A percentile compares a stretch with the other conserved stretches of the same genome.
These are phyloP conservation scores for Mycogone perniciosa DNA, from an alignment of 2,329 filamentous ascomycete species.

Conservation along the genomic window DNA sequence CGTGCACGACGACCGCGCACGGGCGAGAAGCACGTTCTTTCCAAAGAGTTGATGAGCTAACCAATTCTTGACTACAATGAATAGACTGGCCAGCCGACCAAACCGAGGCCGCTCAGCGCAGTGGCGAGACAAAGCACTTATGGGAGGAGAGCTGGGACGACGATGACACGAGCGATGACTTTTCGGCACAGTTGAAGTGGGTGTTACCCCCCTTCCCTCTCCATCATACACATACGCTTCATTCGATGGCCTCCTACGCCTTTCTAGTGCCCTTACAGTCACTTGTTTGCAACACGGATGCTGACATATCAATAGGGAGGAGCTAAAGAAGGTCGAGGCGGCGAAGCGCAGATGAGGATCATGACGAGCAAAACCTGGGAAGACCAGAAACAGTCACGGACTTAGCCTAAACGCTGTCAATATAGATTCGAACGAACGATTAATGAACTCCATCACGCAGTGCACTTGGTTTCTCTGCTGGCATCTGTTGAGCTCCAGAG, in stretches of 20 bases:
- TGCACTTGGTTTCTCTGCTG: neutral
- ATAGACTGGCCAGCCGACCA: conserved; percentile 91
- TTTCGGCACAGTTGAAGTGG: conserved; percentile 88
- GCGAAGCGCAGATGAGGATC: conserved; percentile 53
- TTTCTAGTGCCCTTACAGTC: no score
- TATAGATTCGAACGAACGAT: conserved; percentile 1
- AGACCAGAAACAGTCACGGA: conserved; percentile 17
- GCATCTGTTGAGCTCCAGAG: neutral
- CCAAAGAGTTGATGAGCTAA: neutral
- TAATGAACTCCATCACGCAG: conserved; percentile 9
- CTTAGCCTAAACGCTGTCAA: neutral
- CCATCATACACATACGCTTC: neutral
- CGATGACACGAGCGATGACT: conserved; percentile 94
- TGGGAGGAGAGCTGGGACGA: conserved; percentile 99
- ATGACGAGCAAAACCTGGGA: conserved; percentile 14
- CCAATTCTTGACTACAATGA: neutral
- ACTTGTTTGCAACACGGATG: neutral
- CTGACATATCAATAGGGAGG: conserved; percentile 54
- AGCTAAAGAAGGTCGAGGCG: conserved; percentile 88
- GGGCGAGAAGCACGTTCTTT: neutral
- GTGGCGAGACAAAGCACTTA: conserved; percentile 66
- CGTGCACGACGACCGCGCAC: neutral
- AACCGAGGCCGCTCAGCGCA: conserved; percentile 68
- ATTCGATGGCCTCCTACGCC: neutral
- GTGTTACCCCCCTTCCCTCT: conserved; percentile 27